Evolutionary conservation across 2,329 filamentous ascomycete genomes (phyloP), one percentile per base, ranked within the genome.

Genomic region (Zymoseptoria crescenta): DNA sequence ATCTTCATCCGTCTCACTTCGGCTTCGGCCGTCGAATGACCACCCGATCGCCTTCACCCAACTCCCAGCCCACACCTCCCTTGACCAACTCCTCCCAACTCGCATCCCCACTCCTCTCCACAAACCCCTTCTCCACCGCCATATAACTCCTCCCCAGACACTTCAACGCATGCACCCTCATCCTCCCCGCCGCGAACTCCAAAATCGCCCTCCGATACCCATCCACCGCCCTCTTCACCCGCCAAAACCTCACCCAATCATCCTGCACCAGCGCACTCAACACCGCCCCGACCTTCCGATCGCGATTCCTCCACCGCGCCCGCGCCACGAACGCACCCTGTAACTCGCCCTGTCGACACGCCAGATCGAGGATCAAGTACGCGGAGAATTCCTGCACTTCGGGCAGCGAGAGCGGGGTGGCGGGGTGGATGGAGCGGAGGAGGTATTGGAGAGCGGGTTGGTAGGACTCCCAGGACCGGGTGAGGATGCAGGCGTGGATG

Each of bases 111-210:
- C 83, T 81, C 69, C 80, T 81, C 74, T 94, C 89, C 55, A 96
- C 75, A 72, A 87, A 90, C 3, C 70, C 71, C 59, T 82, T 74
- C 56, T 91, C 88, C 8, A 91, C 86, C 20, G 77, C 83, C 64
- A 96, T 75, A 73, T 99, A 99, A 4, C 87, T 83, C 69, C 86
- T 83, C 0, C 91, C 91, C 57, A 97, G 83, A 71, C 91, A 94
- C 77, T 96, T 96, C 66, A 97, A 77, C 35, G 89, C 85, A 74
- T 92, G 87, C 65, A 84, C 78, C 65, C 88, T 80, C 70, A 96
- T 80, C n/a, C 82, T 80, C 24, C 85, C 82, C 66, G 90, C 88
- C 8, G 89, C 88, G 78, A 86, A 93, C 69, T 91, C 88, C 80
- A 97, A 86, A 59, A 99, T 76, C 58, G 85, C 84, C 45, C 87